Conservation (phyloP, 768 basidiomycete genomes). For the Sporobolomyces pararoseus region DNA sequence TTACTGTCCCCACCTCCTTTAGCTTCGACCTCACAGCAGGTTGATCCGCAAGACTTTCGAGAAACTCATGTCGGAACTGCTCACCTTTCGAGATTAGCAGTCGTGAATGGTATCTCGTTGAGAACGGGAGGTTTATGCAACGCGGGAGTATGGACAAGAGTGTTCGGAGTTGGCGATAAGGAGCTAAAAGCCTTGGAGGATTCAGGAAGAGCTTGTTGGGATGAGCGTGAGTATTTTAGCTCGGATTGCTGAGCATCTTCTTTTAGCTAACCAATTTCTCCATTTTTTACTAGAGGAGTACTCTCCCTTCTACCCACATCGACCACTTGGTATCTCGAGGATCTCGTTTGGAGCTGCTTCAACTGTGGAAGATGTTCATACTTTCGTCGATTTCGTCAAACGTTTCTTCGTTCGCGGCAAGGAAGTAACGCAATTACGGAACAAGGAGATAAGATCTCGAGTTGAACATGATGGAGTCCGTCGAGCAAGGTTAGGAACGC, state of each 20-base stretch:
- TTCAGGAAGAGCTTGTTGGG: conserved; percentile 39
- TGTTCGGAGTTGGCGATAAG: conserved; percentile 30
- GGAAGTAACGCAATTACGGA: neutral
- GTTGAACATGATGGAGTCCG: neutral
- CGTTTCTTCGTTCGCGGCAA: conserved; percentile 37
- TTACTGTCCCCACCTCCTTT: conserved; percentile 10
- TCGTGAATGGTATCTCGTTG: conserved; percentile 39
- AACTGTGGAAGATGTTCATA: conserved; percentile 39
- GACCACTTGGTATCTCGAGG: conserved; percentile 32
- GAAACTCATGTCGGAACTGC: conserved; percentile 33
- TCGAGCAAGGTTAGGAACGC: conserved; percentile 1
- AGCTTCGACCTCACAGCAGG: neutral
- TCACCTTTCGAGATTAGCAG: conserved; percentile 42
- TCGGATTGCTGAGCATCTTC: neutral
- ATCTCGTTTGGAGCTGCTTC: conserved; percentile 42
- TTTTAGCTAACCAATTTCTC: neutral
- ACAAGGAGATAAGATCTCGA: neutral
- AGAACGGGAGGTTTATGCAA: conserved; percentile 45
- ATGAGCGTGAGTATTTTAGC: conserved; percentile 25
- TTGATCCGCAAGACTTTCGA: conserved; percentile 19
- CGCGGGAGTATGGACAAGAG: conserved; percentile 33
- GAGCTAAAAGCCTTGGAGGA: conserved; percentile 32
- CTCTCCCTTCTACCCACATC: conserved; percentile 8
- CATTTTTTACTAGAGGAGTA: conserved; percentile 21
- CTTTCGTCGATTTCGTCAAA: conserved; percentile 40